Evolutionary conservation across 2,329 filamentous ascomycete species (phyloP).

Genomic region (Ophiostoma piceae): DNA sequence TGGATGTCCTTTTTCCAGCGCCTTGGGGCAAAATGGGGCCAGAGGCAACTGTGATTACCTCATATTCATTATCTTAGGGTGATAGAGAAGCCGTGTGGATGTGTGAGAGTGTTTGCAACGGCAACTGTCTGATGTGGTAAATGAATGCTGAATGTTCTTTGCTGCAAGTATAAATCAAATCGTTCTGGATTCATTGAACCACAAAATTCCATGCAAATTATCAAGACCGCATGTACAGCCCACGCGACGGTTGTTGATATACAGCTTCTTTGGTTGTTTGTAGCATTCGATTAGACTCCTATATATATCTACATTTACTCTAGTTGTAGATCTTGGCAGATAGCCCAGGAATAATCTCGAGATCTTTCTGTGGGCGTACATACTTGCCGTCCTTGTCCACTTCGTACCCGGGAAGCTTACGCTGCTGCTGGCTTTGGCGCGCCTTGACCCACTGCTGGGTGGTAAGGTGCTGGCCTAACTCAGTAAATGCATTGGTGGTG

Average conservation of each 20-base stretch:
- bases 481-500: constrained; percentile 37
- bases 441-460: constrained; percentile 26
- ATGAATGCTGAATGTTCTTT: neutral
- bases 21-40: neutral
- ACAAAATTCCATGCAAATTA: neutral
- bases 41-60: neutral
- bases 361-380: constrained; percentile 34
- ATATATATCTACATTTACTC: neutral
- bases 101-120: constrained; percentile 39
- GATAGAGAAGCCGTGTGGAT: neutral
- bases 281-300: neutral
- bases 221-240: neutral
- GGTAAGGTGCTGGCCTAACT: constrained; percentile 25
- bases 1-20: constrained; percentile 13
- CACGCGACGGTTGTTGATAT: neutral
- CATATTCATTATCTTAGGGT: neutral
- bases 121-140: neutral
- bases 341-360: constrained; percentile 41
- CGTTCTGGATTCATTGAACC: neutral
- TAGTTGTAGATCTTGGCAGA: constrained; percentile 38
- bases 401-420: constrained; percentile 34
- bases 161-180: neutral
- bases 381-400: constrained; percentile 38
- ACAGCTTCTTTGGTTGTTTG: neutral
- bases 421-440: constrained; percentile 39